Evolutionary conservation across 1,284 basidiomycete genomes (phyloP).

Genomic region (Filobasidium uniguttulatum): DNA sequence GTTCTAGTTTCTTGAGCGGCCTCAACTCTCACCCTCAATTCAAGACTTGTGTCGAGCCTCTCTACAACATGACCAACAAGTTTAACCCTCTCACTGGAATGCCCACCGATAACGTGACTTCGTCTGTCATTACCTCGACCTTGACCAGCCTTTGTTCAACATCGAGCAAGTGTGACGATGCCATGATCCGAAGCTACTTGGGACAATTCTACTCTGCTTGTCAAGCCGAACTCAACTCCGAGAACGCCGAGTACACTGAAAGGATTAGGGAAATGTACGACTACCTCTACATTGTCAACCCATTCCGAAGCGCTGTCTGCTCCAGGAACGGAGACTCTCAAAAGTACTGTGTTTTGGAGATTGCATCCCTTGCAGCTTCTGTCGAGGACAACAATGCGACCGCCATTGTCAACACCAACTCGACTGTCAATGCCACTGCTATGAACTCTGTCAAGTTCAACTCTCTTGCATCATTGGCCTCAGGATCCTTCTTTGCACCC

Average conservation of each 20-base stretch:
- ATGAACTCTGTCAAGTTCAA: conserved; percentile 11
- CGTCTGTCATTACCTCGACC: conserved; percentile 42
- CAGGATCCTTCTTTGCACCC: conserved; percentile 16
- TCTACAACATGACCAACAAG: conserved; percentile 48
- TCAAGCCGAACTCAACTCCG: conserved; percentile 48
- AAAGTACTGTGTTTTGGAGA: conserved; percentile 49
- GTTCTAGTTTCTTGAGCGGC: conserved; percentile 47
- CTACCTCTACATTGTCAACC: conserved; percentile 54
- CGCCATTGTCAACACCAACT: conserved; percentile 14
- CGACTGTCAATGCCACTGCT: conserved; percentile 18
- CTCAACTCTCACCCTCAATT: conserved; percentile 53
- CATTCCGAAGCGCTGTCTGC: conserved; percentile 56
- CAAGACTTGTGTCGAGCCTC: conserved; percentile 49
- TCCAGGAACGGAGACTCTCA: conserved; percentile 51
- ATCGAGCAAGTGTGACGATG: conserved; percentile 45
- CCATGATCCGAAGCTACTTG: conserved; percentile 48
- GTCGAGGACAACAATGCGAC: conserved; percentile 14
- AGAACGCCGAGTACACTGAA: conserved; percentile 37
- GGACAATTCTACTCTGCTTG: conserved; percentile 57
- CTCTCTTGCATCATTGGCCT: conserved; percentile 8
- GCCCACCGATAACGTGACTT: conserved; percentile 38
- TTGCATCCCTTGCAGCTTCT: conserved; percentile 29
- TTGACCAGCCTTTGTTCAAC: conserved; percentile 50
- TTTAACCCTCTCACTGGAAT: conserved; percentile 42
- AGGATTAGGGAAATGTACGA: conserved; percentile 57